phyloP scores from a whole-genome alignment of 2,329 filamentous ascomycete genomes.

The Fonsecaea monophora region DNA sequence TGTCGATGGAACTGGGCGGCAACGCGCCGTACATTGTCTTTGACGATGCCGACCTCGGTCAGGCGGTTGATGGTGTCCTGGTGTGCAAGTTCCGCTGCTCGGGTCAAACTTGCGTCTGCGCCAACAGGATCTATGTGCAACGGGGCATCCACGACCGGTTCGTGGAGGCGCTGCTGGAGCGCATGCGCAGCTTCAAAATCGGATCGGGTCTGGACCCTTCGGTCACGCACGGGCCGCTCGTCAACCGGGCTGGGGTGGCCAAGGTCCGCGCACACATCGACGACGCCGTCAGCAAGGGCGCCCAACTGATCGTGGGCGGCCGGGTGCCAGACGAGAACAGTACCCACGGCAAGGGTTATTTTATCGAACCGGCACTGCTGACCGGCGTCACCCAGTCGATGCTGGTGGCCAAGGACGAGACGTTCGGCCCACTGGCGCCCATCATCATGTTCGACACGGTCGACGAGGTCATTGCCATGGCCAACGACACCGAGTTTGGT shows the following conservation, averaged over 20 bases:
- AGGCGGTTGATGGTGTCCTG: constrained; percentile 33
- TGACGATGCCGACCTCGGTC: constrained; percentile 48
- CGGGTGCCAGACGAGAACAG: constrained; percentile 58
- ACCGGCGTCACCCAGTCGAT: constrained; percentile 28
- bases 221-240: constrained; percentile 78
- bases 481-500: constrained; percentile 44
- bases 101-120: constrained; percentile 54
- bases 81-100: constrained; percentile 34
- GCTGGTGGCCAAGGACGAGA: constrained; percentile 42
- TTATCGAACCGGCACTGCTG: constrained; percentile 34
- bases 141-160: constrained; percentile 78
- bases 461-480: constrained; percentile 43
- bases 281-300: constrained; percentile 39
- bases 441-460: constrained; percentile 67
- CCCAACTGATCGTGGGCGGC: constrained; percentile 37
- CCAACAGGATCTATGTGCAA: constrained; percentile 81
- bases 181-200: constrained; percentile 76
- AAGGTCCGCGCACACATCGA: constrained; percentile 30
- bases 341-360: constrained; percentile 53
- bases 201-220: constrained; percentile 73
- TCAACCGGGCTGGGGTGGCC: constrained; percentile 36
- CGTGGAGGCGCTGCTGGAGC: constrained; percentile 69
- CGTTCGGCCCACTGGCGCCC: constrained; percentile 43
- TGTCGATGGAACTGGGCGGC: constrained; percentile 52
- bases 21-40: constrained; percentile 51